phyloP scores from a whole-genome alignment of 1,139 yeast genomes.

The Cylindricascospora bacillispora region DNA sequence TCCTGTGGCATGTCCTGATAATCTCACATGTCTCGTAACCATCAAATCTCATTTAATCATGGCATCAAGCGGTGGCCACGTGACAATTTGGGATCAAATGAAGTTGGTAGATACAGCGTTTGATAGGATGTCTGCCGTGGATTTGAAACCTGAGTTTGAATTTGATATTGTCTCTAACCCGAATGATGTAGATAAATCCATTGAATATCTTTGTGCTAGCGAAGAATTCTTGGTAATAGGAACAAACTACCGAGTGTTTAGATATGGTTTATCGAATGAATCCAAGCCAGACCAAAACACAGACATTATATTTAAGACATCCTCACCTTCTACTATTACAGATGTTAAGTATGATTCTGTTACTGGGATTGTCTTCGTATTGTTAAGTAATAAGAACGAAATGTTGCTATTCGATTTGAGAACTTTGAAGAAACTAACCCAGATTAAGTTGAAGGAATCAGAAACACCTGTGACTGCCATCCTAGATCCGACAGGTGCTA shows the following conservation, averaged over 20 bases:
- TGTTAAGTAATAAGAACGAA: conserved; percentile 13
- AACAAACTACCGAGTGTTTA: no score
- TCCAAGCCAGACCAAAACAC: no score
- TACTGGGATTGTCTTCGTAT: conserved; percentile 13
- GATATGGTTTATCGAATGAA: no score
- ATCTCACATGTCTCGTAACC: conserved; percentile 18
- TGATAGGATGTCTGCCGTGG: conserved; percentile 14
- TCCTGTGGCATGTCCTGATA: conserved; percentile 16
- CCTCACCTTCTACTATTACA: conserved; percentile 17
- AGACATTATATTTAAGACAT: conserved; percentile 9
- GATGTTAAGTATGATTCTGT: conserved; percentile 19
- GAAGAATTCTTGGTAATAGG: no score
- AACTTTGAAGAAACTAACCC: conserved; percentile 7
- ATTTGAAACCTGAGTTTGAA: conserved; percentile 8
- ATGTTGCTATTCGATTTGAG: conserved; percentile 10
- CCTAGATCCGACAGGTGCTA: conserved; percentile 19
- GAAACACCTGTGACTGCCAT: conserved; percentile 19
- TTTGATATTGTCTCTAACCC: conserved; percentile 6
- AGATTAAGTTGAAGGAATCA: conserved; percentile 10
- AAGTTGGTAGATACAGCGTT: conserved; percentile 24
- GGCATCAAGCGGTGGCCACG: conserved; percentile 23
- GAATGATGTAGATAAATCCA: no score
- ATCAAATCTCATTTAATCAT: conserved; percentile 13
- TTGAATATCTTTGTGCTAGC: no score
- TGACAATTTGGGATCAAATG: conserved; percentile 31